Evolutionary conservation across 2,329 filamentous ascomycete species (phyloP).

Genomic region (Hymenoscyphus fructigenus): DNA sequence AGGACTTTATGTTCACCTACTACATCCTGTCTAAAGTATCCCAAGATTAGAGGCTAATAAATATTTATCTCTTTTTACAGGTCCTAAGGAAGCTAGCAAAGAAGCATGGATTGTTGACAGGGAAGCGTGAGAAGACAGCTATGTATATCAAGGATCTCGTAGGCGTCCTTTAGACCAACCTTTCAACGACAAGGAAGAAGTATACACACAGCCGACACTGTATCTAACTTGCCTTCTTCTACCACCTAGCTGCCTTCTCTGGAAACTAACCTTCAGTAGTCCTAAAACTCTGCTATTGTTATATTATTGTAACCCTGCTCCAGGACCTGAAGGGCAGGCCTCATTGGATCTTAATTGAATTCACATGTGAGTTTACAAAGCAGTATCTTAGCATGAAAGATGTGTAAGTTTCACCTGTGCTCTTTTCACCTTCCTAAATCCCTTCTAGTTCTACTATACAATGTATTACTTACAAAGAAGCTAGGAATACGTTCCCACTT

Average conservation of each 20-base stretch:
- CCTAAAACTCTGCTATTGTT: conserved; percentile 21
- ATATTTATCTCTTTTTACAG: conserved; percentile 17
- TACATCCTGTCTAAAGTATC: conserved; percentile 16
- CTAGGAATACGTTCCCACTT: too few species aligned
- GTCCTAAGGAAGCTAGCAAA: conserved; percentile 29
- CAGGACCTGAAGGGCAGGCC: too few species aligned
- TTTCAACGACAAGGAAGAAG: conserved; percentile 31
- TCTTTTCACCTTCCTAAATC: too few species aligned
- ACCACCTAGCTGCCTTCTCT: conserved; percentile 18
- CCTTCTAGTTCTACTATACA: too few species aligned
- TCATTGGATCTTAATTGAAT: too few species aligned
- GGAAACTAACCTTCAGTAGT: conserved; percentile 20
- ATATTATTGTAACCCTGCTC: conserved; percentile 20
- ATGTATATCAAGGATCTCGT: conserved; percentile 13
- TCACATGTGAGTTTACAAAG: too few species aligned
- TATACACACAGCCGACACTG: conserved; percentile 30
- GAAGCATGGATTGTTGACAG: conserved; percentile 24
- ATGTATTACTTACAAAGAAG: too few species aligned
- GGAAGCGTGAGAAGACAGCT: conserved; percentile 7
- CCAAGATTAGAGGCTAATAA: conserved; percentile 16
- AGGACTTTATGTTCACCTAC: conserved; percentile 13
- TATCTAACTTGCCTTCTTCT: conserved; percentile 23
- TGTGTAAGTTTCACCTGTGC: too few species aligned
- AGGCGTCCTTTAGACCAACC: too few species aligned
- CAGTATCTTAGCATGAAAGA: too few species aligned